Evolutionary conservation across 2,329 filamentous ascomycete species (phyloP).

Genomic region (Epichloe uncinata): DNA sequence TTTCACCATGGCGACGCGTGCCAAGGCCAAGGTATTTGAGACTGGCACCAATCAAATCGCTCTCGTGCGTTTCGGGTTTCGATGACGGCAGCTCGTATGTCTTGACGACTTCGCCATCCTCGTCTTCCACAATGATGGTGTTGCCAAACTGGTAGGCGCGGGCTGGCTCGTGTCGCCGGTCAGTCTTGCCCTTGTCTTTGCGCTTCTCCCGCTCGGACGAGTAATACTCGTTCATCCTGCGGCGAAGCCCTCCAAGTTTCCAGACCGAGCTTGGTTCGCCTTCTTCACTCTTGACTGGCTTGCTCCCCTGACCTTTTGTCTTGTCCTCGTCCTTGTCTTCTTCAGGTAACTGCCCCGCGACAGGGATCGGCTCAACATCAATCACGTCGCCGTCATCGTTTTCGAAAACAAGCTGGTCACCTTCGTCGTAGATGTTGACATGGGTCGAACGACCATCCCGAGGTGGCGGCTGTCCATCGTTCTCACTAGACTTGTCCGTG

Average conservation of each 20-base stretch:
- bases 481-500: slow-evolving; percentile 17
- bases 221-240: slow-evolving; percentile 37
- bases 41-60: slow-evolving; percentile 27
- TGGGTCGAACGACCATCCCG: slow-evolving; percentile 10
- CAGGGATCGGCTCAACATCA: slow-evolving; percentile 35
- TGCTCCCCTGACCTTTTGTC: background rate
- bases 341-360: background rate
- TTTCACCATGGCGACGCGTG: slow-evolving; percentile 28
- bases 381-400: slow-evolving; percentile 80
- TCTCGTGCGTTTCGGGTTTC: slow-evolving; percentile 28
- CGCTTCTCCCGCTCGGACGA: slow-evolving; percentile 49
- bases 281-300: slow-evolving; percentile 1
- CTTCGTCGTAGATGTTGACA: slow-evolving; percentile 69
- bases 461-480: slow-evolving; percentile 11
- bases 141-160: slow-evolving; percentile 77
- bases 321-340: slow-evolving; percentile 1
- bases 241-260: slow-evolving; percentile 30
- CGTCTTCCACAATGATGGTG: slow-evolving; percentile 77
- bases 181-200: slow-evolving; percentile 47
- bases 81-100: slow-evolving; percentile 59
- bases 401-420: slow-evolving; percentile 66
- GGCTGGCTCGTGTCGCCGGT: slow-evolving; percentile 57
- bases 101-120: slow-evolving; percentile 76
- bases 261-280: slow-evolving; percentile 11
- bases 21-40: slow-evolving; percentile 43